These are phyloP conservation scores for Funneliformis mosseae DNA, from an alignment of 192 early-diverging fungal genomes.

Conservation along the genomic window DNA sequence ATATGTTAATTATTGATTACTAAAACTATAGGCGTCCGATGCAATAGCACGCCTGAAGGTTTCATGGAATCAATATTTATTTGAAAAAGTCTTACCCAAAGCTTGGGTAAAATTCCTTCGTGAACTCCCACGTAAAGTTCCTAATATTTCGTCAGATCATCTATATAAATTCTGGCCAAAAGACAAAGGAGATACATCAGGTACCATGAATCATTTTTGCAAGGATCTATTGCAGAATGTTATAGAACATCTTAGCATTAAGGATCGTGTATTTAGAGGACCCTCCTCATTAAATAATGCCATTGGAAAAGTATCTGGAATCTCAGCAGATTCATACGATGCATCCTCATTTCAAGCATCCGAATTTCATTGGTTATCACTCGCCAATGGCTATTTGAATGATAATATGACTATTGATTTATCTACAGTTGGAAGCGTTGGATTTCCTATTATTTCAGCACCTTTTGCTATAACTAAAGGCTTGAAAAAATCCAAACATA, in stretches of 20 bases:
- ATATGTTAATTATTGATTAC: not conserved
- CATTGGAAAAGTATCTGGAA: not conserved
- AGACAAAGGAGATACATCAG: not conserved
- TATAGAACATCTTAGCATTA: not conserved
- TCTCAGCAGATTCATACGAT: not conserved
- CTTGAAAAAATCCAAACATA: not conserved
- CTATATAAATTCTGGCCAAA: conserved; percentile 7
- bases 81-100: not conserved
- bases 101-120: not conserved
- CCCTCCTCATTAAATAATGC: not conserved
- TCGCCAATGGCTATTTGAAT: not conserved
- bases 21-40: not conserved
- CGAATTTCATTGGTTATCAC: not conserved
- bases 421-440: not conserved
- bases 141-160: not conserved
- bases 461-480: not conserved
- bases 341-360: not conserved
- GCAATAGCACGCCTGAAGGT: not conserved
- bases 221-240: not conserved
- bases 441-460: not conserved
- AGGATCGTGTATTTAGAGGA: not conserved
- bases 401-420: not conserved
- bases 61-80: not conserved
- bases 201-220: not conserved
- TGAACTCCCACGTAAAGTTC: not conserved